Evolutionary conservation across 805 yeast genomes (phyloP), one percentile per base, ranked within the genome.

Genomic region (Wickerhamomyces sydowiorum): DNA sequence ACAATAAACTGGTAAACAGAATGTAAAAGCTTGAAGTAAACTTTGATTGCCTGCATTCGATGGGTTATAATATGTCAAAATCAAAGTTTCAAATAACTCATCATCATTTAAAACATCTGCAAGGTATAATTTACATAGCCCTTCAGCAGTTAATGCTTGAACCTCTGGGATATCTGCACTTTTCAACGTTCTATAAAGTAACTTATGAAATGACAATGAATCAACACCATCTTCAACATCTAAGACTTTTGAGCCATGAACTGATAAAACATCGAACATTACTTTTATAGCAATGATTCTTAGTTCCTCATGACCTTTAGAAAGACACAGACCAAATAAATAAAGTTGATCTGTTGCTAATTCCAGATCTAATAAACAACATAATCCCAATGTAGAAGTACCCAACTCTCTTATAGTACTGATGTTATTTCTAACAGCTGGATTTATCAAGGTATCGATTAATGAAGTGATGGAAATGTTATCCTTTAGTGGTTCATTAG

Each of bases 1-100:
- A 30, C 93, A 80, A 59, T 86, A 88, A 0, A 86, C 95, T 0
- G 97, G 96, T 15, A 90, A 70, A 58, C 96, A 89, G 54, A 86
- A 90, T 9, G 93, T 78, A 45, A 90, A 73, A 0, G 86, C 85
- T 60, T 90, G 97, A 37, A 80, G 70, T 46, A 90, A 66, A 14
- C 80, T 76, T 43, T 76, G 82, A 51, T 87, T 87, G 5, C 68
- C 62, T 5, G 75, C 61, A 41, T 82, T 81, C 4, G 66, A 60
- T 0, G 93, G 89, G 40, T 83, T 80, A 64, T 86, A 90, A 54
- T 88, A 91, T 1, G 85, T 73, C 40, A 86, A 61, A 4, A 89
- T 63, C 41, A 90, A 67, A 0, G 85, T 75, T 55, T 84, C 90
- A 51, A 85, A 75, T 30, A 88, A 62, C 43, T 82, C 86, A 43